Percentiles rank a stretch among this genome's conserved stretches.
Evolutionary conservation across 2,329 filamentous ascomycete species (phyloP).

Genomic region (Fusarium coicis): DNA sequence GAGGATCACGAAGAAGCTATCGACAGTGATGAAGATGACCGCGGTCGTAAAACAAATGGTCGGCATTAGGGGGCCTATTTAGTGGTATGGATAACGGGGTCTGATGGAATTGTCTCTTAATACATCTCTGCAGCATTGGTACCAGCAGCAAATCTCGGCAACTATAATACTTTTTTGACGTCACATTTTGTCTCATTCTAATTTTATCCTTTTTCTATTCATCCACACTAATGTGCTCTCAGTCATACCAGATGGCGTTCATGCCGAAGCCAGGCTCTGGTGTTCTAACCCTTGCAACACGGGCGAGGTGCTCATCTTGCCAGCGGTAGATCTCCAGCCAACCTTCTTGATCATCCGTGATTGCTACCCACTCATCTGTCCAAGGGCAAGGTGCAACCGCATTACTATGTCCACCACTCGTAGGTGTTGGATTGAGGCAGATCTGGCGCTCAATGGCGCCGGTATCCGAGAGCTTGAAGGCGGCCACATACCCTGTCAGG

Average conservation of each 20-base stretch:
- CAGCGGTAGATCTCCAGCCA: constrained; percentile 90
- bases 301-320: constrained; percentile 81
- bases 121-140: neutral
- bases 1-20: constrained; percentile 36
- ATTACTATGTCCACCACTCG: constrained; percentile 88
- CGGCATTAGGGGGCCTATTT: constrained; percentile 13
- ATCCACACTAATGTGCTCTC: neutral
- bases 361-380: constrained; percentile 88
- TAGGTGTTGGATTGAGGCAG: constrained; percentile 84
- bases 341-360: constrained; percentile 89
- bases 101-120: neutral
- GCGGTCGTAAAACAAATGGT: constrained; percentile 37
- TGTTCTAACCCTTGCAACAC: constrained; percentile 81
- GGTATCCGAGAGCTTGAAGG: constrained; percentile 75
- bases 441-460: constrained; percentile 83
- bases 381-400: constrained; percentile 86
- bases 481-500: constrained; percentile 84
- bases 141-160: constrained; percentile 9
- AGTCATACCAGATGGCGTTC: constrained; percentile 96
- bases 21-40: constrained; percentile 25
- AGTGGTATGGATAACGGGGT: constrained; percentile 6
- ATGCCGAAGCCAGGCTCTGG: constrained; percentile 92
- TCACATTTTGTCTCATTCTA: neutral
- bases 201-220: neutral
- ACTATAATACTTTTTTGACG: neutral